phyloP scores from a whole-genome alignment of 2,329 filamentous ascomycete genomes.

The Colletotrichum sansevieriae region DNA sequence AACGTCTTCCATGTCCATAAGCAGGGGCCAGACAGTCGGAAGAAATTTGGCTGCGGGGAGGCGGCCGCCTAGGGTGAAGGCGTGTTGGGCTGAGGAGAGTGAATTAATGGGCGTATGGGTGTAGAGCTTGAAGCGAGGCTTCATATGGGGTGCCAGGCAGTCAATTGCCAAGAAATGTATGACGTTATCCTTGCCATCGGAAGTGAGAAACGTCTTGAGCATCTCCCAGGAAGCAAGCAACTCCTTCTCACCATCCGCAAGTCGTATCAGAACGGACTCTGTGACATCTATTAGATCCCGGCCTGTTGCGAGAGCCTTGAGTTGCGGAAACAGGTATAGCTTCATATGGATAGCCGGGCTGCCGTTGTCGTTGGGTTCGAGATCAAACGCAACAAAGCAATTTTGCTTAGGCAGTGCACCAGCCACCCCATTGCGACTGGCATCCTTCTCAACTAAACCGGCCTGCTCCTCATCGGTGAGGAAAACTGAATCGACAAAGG shows the following conservation, averaged over 20 bases:
- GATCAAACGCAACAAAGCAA: not conserved
- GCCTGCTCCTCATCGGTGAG: not conserved
- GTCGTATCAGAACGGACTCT: not conserved
- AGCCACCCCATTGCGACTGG: not conserved
- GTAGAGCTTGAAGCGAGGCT: slow-evolving; percentile 24
- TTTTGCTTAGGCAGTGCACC: not conserved
- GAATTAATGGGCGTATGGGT: slow-evolving; percentile 9
- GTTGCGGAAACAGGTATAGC: slow-evolving; percentile 30
- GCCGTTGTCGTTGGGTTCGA: not conserved
- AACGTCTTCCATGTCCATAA: slow-evolving; percentile 10
- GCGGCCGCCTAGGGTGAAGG: slow-evolving; percentile 6
- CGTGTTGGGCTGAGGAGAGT: slow-evolving; percentile 2
- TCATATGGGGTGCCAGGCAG: not conserved
- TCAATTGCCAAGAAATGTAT: slow-evolving; percentile 15
- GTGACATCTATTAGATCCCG: not conserved
- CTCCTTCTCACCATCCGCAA: slow-evolving; percentile 1
- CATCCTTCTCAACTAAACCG: not conserved
- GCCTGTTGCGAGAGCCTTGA: slow-evolving; percentile 26
- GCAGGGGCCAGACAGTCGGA: slow-evolving; percentile 3
- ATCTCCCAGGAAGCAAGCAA: not conserved
- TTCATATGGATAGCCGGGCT: slow-evolving; percentile 18
- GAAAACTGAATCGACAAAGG: not conserved
- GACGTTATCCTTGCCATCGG: not conserved
- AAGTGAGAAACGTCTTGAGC: slow-evolving; percentile 4
- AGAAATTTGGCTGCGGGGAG: not conserved